Base-by-base conservation (phyloP, 371 early-diverging fungal species). In the Entomophthora muscae region DNA sequence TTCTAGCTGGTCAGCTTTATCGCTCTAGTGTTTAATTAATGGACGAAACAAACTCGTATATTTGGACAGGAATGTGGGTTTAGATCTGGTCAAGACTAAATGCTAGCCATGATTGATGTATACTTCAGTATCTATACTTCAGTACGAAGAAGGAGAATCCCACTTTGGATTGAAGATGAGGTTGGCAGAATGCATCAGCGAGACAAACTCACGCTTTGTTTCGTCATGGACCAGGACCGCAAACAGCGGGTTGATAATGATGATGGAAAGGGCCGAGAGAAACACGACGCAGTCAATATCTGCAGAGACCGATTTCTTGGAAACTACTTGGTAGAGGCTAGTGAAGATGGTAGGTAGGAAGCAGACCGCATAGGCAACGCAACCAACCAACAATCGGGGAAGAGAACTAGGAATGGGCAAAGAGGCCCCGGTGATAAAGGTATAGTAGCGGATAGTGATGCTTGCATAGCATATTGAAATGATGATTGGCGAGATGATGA, bases 161-260 rank as follows among this genome's bases (percentile, higher is more conserved):
- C n/a, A n/a, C n/a, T n/a, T n/a, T n/a, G n/a, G n/a, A n/a, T n/a
- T n/a, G n/a, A n/a, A n/a, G n/a, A n/a, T n/a, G n/a, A n/a, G n/a
- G n/a, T n/a, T n/a, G n/a, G n/a, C n/a, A n/a, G n/a, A n/a, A n/a
- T n/a, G n/a, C n/a, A n/a, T n/a, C n/a, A n/a, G n/a, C n/a, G n/a
- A n/a, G n/a, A n/a, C n/a, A n/a, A 42, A 17, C 17, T 42, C 42
- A 42, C 17, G 42, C 10, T 42, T 42, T 17, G 58, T 57, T 21
- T 57, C 58, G 31, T 57, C 30, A 28, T 57, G 58, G 12, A 57
- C 58, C 30, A 57, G 29, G 12, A 57, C 31, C 3, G 58, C 58
- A 31, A 57, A 57, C 32, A 57, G 13, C 3, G 58, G 58, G 31
- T 57, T 57, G 58, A 57, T 57, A 3, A 57, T 1, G 58, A 57